Evolutionary conservation across 73 alveolate species (phyloP), one percentile per base, ranked within the genome.

Genomic region (Diophrys appendiculata): DNA sequence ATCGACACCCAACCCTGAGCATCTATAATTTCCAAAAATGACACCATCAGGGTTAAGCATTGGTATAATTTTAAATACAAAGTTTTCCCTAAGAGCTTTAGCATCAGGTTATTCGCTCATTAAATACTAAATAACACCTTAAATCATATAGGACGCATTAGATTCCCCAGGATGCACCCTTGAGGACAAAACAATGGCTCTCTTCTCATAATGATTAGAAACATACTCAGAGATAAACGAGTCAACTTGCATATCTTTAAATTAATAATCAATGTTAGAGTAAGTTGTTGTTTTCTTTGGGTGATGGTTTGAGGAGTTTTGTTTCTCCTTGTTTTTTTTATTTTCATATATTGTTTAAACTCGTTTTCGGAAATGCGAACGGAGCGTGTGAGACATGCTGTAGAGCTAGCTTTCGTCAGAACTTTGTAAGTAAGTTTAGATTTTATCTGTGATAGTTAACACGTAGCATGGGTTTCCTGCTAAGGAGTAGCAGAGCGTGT

Each of bases 21-120:
- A 93, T 65, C 99, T 69, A 54, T 91, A 94, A 83, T 96, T 94
- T 0, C 99, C 99, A 14, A 84, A 91, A 31, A 95, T 88, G 0
- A 96, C 99, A 25, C 99, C 99, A 83, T 96, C 99, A 0, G 98
- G 98, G 82, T 96, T 96, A 78, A 96, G 95, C 98, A 94, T 92
- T 0, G 99, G 99, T 0, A 96, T 92, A 31, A 92, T 79, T 68
- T 86, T 85, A 67, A 92, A 85, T 18, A 90, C 77, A 73, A 78
- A 95, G 78, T 87, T 78, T 26, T 77, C 73, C 79, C 97, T 81
- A 29, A 92, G 78, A 60, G 82, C 72, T 78, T 80, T 88, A 25
- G 98, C 99, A 71, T 95, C 97, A 32, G 78, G 84, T 25, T 87
- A 77, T 77, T 78, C 72, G 31, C 98, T 87, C 75, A 92, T 67